Percentiles rank a stretch among this genome's conserved stretches.
phyloP scores from a whole-genome alignment of 306 rosid species.

The Pachyrhizus erosus region DNA sequence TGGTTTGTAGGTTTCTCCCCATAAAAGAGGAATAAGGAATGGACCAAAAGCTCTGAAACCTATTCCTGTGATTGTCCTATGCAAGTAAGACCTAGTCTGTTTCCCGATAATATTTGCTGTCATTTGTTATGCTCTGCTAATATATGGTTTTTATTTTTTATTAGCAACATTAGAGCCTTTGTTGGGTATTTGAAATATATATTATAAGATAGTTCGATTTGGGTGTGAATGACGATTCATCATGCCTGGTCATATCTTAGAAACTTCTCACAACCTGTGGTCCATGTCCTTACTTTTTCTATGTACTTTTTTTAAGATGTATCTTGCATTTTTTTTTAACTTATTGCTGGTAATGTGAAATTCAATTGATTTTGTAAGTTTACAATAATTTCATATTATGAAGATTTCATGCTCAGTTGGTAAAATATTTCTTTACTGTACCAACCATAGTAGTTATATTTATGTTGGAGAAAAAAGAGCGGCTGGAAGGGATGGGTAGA shows the following conservation, averaged over 20 bases:
- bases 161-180: constrained; percentile 4
- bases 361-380: background rate
- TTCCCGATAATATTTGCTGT: background rate
- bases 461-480: background rate
- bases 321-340: background rate
- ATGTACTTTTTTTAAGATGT: background rate
- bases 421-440: constrained; percentile 10
- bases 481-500: background rate
- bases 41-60: constrained; percentile 92
- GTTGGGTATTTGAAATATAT: background rate
- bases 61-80: constrained; percentile 70
- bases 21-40: constrained; percentile 76
- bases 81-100: constrained; percentile 66
- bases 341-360: background rate
- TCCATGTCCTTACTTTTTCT: background rate
- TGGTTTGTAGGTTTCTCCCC: constrained; percentile 56
- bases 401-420: background rate
- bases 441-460: background rate
- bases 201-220: background rate
- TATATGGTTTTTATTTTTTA: background rate
- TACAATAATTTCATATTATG: background rate
- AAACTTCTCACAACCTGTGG: background rate
- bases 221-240: background rate
- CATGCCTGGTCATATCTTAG: constrained; percentile 11
- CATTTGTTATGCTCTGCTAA: constrained; percentile 23